phyloP scores from a whole-genome alignment of 495 filamentous ascomycete species.

The Extremus antarcticus region DNA sequence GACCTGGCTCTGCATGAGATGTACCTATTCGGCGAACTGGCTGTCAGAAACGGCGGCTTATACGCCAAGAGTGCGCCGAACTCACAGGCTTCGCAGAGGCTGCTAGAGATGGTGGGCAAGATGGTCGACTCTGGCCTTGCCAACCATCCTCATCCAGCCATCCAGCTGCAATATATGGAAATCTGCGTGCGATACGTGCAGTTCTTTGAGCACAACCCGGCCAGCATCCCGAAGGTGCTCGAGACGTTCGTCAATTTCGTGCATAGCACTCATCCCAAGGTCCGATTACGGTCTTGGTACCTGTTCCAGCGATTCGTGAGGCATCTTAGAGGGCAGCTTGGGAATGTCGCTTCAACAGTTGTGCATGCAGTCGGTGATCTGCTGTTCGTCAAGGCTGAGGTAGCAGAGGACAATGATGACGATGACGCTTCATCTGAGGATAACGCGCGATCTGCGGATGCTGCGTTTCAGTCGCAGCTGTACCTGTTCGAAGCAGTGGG shows the following conservation, averaged over 20 bases:
- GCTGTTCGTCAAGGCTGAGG: constrained; percentile 78
- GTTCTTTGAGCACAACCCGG: constrained; percentile 79
- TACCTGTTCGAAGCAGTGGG: constrained; percentile 92
- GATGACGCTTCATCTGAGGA: constrained; percentile 92
- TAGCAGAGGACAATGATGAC: constrained; percentile 63
- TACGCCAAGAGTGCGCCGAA: constrained; percentile 72
- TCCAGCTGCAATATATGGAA: constrained; percentile 95
- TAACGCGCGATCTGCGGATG: constrained; percentile 74
- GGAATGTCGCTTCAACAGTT: constrained; percentile 77
- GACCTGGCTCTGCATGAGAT: constrained; percentile 95
- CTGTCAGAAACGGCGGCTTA: constrained; percentile 70
- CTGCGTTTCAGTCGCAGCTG: constrained; percentile 79
- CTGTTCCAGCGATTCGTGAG: constrained; percentile 90
- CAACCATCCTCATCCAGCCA: constrained; percentile 76
- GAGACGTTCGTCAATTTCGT: constrained; percentile 84
- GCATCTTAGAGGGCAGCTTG: constrained; percentile 68
- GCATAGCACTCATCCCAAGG: constrained; percentile 72
- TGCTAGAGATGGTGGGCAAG: constrained; percentile 82
- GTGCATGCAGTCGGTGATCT: constrained; percentile 84
- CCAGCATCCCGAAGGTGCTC: constrained; percentile 71
- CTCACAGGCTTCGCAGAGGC: constrained; percentile 58
- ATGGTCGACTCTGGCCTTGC: constrained; percentile 92
- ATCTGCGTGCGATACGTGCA: constrained; percentile 84
- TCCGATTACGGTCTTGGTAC: constrained; percentile 90
- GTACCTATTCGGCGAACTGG: constrained; percentile 89